These are phyloP conservation scores for Verruconis gallopava DNA, from an alignment of 2,329 filamentous ascomycete species.

Conservation along the genomic window DNA sequence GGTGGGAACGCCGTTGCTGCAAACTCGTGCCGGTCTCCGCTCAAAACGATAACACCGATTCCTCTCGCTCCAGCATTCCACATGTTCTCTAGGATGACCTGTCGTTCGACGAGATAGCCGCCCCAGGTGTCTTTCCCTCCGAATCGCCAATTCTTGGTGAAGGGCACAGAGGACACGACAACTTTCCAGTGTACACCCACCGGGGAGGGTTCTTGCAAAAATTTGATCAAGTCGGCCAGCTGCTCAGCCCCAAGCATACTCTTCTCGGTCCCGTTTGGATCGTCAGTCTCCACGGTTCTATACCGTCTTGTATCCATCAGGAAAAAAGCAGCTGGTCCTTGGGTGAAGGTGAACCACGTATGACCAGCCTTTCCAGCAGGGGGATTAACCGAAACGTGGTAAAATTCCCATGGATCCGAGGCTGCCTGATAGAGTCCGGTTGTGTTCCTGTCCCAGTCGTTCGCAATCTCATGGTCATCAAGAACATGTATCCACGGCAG, in stretches of 20 bases:
- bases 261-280: conserved; percentile 52
- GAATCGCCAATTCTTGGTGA: conserved; percentile 94
- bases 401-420: conserved; percentile 72
- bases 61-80: conserved; percentile 69
- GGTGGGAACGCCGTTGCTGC: conserved; percentile 67
- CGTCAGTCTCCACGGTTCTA: conserved; percentile 52
- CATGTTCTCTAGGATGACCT: conserved; percentile 72
- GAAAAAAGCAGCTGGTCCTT: conserved; percentile 89
- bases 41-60: conserved; percentile 68
- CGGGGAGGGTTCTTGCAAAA: conserved; percentile 59
- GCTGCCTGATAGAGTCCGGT: conserved; percentile 70
- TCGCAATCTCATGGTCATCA: conserved; percentile 92
- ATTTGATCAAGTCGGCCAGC: conserved; percentile 64
- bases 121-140: conserved; percentile 88
- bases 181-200: conserved; percentile 85
- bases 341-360: conserved; percentile 80
- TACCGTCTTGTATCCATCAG: conserved; percentile 86
- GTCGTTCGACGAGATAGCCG: conserved; percentile 73
- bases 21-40: conserved; percentile 93
- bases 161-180: conserved; percentile 77
- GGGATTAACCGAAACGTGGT: conserved; percentile 76
- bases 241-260: conserved; percentile 80
- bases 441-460: conserved; percentile 79
- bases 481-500: conserved; percentile 51
- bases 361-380: conserved; percentile 51